These are phyloP conservation scores for Puccinia novopanici DNA, from an alignment of 1,284 basidiomycete species.

Conservation along the genomic window DNA sequence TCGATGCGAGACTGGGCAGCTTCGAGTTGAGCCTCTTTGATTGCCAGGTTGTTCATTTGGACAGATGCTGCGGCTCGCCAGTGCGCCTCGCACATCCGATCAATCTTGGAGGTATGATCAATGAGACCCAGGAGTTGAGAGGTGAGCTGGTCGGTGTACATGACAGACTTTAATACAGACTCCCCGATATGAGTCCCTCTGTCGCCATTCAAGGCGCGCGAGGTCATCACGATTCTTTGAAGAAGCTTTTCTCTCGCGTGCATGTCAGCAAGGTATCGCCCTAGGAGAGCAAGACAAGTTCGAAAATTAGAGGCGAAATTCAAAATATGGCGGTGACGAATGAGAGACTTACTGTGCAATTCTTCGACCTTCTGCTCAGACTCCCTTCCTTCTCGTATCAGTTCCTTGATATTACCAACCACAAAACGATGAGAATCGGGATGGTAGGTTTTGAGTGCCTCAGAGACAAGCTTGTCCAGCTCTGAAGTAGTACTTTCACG, in stretches of 20 bases:
- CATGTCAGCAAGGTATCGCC: slow-evolving; percentile 9
- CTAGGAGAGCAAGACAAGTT: slow-evolving; percentile 12
- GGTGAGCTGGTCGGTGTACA: slow-evolving; percentile 19
- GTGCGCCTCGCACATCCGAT: slow-evolving; percentile 35
- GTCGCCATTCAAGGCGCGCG: slow-evolving; percentile 32
- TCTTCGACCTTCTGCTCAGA: slow-evolving; percentile 13
- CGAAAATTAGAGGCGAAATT: background rate
- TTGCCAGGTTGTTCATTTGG: slow-evolving; percentile 13
- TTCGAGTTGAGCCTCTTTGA: slow-evolving; percentile 28
- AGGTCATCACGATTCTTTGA: slow-evolving; percentile 14
- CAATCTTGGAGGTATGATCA: slow-evolving; percentile 22
- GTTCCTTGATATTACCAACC: slow-evolving; percentile 3
- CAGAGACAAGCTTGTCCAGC: background rate
- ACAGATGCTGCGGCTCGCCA: slow-evolving; percentile 43
- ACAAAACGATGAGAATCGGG: slow-evolving; percentile 41
- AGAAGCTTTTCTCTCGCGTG: slow-evolving; percentile 36
- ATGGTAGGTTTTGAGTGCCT: slow-evolving; percentile 22
- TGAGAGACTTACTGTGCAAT: slow-evolving; percentile 26
- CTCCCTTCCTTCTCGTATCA: slow-evolving; percentile 1
- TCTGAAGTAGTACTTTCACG: background rate
- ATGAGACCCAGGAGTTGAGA: slow-evolving; percentile 8
- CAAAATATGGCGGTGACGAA: background rate
- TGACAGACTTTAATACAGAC: slow-evolving; percentile 21
- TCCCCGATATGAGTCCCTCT: slow-evolving; percentile 32
- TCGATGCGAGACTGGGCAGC: slow-evolving; percentile 12